Conservation (phyloP, 2,329 filamentous ascomycete genomes). For the Pseudocercospora fijiensis region DNA sequence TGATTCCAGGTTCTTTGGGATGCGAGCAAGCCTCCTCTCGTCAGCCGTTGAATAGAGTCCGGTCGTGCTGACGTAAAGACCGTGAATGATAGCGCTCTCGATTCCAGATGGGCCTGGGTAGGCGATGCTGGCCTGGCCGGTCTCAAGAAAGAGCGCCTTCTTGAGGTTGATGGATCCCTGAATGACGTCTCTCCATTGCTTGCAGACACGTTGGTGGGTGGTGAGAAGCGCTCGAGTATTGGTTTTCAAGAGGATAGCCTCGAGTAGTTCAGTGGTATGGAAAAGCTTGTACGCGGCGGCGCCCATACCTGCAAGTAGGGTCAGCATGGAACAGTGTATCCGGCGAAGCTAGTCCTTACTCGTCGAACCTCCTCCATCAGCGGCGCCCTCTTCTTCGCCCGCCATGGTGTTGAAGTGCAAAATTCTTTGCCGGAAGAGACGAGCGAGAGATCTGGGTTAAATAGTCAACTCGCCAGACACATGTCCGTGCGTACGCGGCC, state of each 20-base stretch:
- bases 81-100: not conserved
- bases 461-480: not conserved
- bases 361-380: not conserved
- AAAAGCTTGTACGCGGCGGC: conserved; percentile 4
- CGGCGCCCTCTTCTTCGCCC: not conserved
- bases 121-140: not conserved
- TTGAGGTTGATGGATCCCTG: not conserved
- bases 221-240: not conserved
- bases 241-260: not conserved
- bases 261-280: conserved; percentile 3
- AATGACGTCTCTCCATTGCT: not conserved
- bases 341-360: not conserved
- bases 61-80: too few species aligned
- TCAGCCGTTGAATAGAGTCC: too few species aligned
- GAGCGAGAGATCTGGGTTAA: not conserved
- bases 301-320: not conserved
- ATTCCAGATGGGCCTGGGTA: not conserved
- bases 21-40: too few species aligned
- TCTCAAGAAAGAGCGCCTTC: not conserved
- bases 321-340: not conserved
- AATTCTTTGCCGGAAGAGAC: not conserved
- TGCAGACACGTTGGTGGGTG: not conserved
- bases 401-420: not conserved
- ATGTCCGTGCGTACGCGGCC: not conserved
- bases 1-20: not conserved